Evolutionary conservation across 2,329 filamentous ascomycete species (phyloP), one percentile per base, ranked within the genome.

Genomic region (Sarocladium oryzae): DNA sequence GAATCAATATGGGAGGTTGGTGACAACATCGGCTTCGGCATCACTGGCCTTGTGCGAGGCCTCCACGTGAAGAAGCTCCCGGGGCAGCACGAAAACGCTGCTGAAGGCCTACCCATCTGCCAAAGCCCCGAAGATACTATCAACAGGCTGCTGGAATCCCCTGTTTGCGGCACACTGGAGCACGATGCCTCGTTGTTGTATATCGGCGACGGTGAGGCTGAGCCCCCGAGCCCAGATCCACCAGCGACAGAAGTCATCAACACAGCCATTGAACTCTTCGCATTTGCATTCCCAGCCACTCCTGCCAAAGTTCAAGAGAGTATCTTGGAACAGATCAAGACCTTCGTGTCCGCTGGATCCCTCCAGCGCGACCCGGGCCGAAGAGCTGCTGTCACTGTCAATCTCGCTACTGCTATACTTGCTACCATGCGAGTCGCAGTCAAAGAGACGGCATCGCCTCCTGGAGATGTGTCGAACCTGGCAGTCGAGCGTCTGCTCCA

Each of bases 1-100:
- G 93, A 99, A 60, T 91, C 84, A 1, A 82, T 99, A 35, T 99
- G 93, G 93, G 92, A 97, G 56, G 81, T 96, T 6, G 87, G 85
- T 8, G 93, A 99, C 65, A 97, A 97, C 62, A 91, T 85, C 59
- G 92, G 91, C 1, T 97, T 96, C 66, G 93, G 95, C 2, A 85
- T 99, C 15, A 95, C 89, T 9, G 89, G 91, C 1, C 73, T 97
- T 20, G 84, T 95, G 1, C 78, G 81, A 20, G 88, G 89, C 0
- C 90, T 93, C 63, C 80, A 85, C 50, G 75, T 90, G 16, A 82
- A 78, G 59, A 80, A 77, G 23, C 75, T 91, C 52, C 83, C 84
- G 13, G 87, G 88, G 24, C 85, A 87, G 60, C 81, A 85, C 53
- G 78, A 82, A 15, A 64, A 69, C 48, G 66, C 71, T 0, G 61